A percentile compares a stretch with the other conserved stretches of the same genome.
phyloP scores from a whole-genome alignment of 176 grass and related monocot species.

The Stipa capillata region DNA sequence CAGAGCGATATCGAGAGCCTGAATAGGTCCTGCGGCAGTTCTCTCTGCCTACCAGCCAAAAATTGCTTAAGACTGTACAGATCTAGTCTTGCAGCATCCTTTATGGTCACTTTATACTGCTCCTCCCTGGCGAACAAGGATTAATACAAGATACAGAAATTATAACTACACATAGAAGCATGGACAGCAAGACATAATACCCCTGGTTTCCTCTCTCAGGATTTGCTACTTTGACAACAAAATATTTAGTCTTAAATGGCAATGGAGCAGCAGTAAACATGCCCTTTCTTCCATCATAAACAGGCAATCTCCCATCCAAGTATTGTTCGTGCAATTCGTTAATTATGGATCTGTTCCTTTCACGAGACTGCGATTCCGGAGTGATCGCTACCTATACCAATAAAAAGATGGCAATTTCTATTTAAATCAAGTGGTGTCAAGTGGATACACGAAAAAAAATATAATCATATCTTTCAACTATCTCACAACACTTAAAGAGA shows the following conservation, averaged over 20 bases:
- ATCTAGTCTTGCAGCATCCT: slow-evolving; percentile 22
- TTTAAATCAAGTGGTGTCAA: neutral
- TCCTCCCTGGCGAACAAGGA: neutral
- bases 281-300: slow-evolving; percentile 49
- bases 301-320: slow-evolving; percentile 31
- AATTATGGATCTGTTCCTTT: slow-evolving; percentile 31
- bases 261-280: slow-evolving; percentile 46
- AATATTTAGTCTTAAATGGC: slow-evolving; percentile 42
- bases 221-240: slow-evolving; percentile 35
- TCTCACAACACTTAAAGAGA: neutral
- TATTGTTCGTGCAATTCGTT: slow-evolving; percentile 17
- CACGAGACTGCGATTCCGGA: slow-evolving; percentile 21
- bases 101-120: slow-evolving; percentile 49
- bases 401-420: neutral
- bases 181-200: slow-evolving; percentile 10
- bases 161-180: neutral
- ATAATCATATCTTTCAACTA: neutral
- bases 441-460: neutral
- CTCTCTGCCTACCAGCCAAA: slow-evolving; percentile 30
- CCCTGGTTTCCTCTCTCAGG: neutral
- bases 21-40: slow-evolving; percentile 52
- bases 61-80: slow-evolving; percentile 38
- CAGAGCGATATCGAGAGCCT: slow-evolving; percentile 66
- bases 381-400: slow-evolving; percentile 34
- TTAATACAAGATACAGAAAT: neutral